phyloP scores from a whole-genome alignment of 441 rosid genomes.

The Erodium texanum region DNA sequence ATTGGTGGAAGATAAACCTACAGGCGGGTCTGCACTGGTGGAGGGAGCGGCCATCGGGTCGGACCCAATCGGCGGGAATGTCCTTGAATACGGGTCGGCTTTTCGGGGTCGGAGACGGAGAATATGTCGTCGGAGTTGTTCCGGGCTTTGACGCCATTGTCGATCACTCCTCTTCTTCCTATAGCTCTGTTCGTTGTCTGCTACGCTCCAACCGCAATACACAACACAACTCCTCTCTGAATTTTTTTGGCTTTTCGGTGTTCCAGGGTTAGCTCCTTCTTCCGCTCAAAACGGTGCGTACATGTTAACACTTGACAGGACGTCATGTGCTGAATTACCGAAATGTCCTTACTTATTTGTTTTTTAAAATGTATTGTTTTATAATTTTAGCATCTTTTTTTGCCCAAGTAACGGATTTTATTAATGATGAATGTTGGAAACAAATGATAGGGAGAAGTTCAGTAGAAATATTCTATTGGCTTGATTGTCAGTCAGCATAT shows the following conservation, averaged over 20 bases:
- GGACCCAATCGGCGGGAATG: conserved; percentile 66
- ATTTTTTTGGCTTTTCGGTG: background rate
- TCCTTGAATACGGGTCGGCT: conserved; percentile 32
- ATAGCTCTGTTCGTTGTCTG: background rate
- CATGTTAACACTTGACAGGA: too few relatives aligned
- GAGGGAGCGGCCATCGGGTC: conserved; percentile 85
- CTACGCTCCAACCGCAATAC: too few relatives aligned
- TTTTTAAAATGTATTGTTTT: too few relatives aligned
- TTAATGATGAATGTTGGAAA: too few relatives aligned
- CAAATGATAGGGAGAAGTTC: too few relatives aligned
- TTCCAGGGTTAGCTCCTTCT: background rate
- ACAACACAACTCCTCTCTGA: background rate
- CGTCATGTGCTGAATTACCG: too few relatives aligned
- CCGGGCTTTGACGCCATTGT: conserved; percentile 14
- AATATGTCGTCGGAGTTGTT: conserved; percentile 47
- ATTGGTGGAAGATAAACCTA: conserved; percentile 14
- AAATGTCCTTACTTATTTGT: too few relatives aligned
- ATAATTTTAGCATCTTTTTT: too few relatives aligned
- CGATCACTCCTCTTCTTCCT: background rate
- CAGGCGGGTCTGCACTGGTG: conserved; percentile 95
- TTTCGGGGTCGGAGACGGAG: conserved; percentile 41
- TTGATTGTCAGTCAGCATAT: too few relatives aligned
- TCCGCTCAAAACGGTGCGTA: background rate
- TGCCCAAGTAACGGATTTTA: too few relatives aligned
- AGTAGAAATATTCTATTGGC: too few relatives aligned